Evolutionary conservation across 768 basidiomycete species (phyloP).

Genomic region (Tulasnella sp.): DNA sequence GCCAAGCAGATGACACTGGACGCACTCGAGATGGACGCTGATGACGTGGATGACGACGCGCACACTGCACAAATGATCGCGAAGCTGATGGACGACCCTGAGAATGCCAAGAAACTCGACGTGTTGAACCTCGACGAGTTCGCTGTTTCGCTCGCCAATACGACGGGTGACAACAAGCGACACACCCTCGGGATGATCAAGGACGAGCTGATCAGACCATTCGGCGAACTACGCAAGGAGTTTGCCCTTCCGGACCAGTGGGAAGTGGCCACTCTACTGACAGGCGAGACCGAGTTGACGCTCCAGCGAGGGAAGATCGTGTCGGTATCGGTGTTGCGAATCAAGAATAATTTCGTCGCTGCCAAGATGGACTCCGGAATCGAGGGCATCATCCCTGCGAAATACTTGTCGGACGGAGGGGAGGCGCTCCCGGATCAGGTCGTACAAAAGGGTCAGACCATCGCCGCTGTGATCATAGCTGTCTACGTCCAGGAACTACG

Average conservation of each 20-base stretch:
- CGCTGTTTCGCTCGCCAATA: conserved; percentile 79
- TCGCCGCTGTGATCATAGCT: conserved; percentile 68
- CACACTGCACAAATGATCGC: conserved; percentile 86
- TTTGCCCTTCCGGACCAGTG: conserved; percentile 58
- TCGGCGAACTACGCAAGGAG: conserved; percentile 55
- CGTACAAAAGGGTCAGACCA: conserved; percentile 67
- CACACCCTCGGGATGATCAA: conserved; percentile 83
- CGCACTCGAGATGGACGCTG: conserved; percentile 93
- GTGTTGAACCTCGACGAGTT: conserved; percentile 95
- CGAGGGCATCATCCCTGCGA: conserved; percentile 61
- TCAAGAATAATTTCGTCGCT: conserved; percentile 39
- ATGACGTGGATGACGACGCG: conserved; percentile 76
- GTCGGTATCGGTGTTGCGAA: conserved; percentile 56
- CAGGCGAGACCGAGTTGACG: conserved; percentile 77
- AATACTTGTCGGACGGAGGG: conserved; percentile 44
- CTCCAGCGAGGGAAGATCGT: conserved; percentile 72
- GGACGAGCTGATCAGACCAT: conserved; percentile 72
- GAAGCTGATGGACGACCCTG: conserved; percentile 71
- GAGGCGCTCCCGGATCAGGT: conserved; percentile 34
- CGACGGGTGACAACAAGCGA: conserved; percentile 76
- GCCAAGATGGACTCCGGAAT: conserved; percentile 90
- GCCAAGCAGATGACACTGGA: conserved; percentile 98
- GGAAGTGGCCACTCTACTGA: conserved; percentile 91
- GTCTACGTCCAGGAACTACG: conserved; percentile 57
- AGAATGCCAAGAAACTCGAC: conserved; percentile 68